Evolutionary conservation across 1,284 basidiomycete genomes (phyloP).

Genomic region (Clitocybe nebularis): DNA sequence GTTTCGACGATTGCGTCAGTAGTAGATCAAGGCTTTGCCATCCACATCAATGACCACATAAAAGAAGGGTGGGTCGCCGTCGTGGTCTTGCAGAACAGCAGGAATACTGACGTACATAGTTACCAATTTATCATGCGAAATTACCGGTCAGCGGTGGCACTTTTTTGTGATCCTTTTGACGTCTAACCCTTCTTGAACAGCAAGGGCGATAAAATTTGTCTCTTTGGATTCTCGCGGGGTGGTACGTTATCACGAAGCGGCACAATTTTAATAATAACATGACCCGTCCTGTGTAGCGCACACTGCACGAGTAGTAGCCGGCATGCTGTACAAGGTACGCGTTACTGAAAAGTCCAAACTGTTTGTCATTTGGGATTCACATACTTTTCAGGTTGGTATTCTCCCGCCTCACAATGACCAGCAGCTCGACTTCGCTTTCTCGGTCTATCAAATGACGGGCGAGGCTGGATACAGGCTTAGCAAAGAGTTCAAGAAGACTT

Average conservation of each 20-base stretch:
- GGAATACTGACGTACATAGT: conserved; percentile 31
- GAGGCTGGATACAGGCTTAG: conserved; percentile 53
- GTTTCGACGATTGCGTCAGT: conserved; percentile 22
- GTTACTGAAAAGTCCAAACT: background rate
- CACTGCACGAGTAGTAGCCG: conserved; percentile 17
- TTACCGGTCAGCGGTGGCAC: conserved; percentile 26
- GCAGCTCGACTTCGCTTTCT: conserved; percentile 69
- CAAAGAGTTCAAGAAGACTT: conserved; percentile 59
- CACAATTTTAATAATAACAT: background rate
- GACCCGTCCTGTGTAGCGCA: conserved; percentile 20
- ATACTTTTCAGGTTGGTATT: conserved; percentile 38
- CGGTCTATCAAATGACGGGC: conserved; percentile 56
- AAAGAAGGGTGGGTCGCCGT: background rate
- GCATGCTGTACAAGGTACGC: conserved; percentile 16
- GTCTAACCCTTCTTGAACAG: background rate
- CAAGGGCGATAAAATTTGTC: conserved; percentile 18
- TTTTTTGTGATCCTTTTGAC: background rate
- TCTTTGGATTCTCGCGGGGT: conserved; percentile 9
- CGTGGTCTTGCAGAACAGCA: background rate
- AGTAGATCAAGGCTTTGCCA: background rate
- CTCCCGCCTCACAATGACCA: conserved; percentile 52
- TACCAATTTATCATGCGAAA: conserved; percentile 65
- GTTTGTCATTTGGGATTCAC: background rate
- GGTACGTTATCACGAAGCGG: background rate
- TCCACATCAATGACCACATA: conserved; percentile 11